These are phyloP conservation scores for Conringia planisiliqua DNA, from an alignment of 345 rosid species.

Conservation along the genomic window DNA sequence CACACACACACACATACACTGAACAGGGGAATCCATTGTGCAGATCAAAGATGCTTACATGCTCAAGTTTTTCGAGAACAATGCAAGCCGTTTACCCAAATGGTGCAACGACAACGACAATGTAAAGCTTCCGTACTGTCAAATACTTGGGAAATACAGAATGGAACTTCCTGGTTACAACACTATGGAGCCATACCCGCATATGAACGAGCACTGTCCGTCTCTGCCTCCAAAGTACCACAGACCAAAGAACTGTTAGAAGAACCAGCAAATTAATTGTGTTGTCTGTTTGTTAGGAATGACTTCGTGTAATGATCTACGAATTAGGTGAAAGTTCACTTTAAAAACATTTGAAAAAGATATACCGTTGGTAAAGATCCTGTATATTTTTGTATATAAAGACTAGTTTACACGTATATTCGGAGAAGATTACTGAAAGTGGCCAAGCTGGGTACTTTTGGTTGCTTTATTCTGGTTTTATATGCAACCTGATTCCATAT, in stretches of 20 bases:
- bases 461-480: neutral
- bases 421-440: neutral
- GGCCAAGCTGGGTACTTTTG: neutral
- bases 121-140: slow-evolving; percentile 84
- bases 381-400: neutral
- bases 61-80: slow-evolving; percentile 65
- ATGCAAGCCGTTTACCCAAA: slow-evolving; percentile 76
- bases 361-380: neutral
- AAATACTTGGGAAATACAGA: slow-evolving; percentile 79
- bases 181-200: slow-evolving; percentile 78
- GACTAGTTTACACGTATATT: neutral
- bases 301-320: slow-evolving; percentile 12
- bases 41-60: slow-evolving; percentile 91
- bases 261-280: slow-evolving; percentile 11
- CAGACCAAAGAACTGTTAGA: slow-evolving; percentile 65
- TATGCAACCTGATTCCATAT: too few species aligned
- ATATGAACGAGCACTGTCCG: slow-evolving; percentile 89
- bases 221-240: slow-evolving; percentile 81
- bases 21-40: neutral
- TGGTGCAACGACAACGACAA: slow-evolving; percentile 93
- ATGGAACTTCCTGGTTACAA: slow-evolving; percentile 96
- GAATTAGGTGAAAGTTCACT: neutral
- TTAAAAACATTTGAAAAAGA: neutral
- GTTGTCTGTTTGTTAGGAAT: slow-evolving; percentile 21
- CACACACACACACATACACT: neutral